Percentiles rank a stretch among this genome's conserved stretches.
Conservation (phyloP, 225 moss, liverwort and hornwort genomes). For the Pseudoscleropodium purum region DNA sequence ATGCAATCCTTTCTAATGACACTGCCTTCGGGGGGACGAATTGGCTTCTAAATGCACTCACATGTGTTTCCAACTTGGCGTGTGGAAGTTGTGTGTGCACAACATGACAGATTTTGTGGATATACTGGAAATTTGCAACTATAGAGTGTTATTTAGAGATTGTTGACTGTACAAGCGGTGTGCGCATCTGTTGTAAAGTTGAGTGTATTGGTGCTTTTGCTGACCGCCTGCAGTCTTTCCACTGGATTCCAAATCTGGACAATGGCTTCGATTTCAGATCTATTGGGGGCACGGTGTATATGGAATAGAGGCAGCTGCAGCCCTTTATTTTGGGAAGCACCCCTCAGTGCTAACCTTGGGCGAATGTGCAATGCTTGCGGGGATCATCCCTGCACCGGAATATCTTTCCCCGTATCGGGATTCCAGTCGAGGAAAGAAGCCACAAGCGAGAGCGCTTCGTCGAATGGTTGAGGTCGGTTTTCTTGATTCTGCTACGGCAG, state of each 20-base stretch:
- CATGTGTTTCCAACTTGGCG: not conserved
- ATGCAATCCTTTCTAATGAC: not conserved
- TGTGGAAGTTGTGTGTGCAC: not conserved
- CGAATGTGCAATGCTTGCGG: conserved; percentile 99
- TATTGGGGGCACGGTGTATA: conserved; percentile 99
- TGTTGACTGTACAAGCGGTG: not conserved
- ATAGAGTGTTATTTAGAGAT: not conserved
- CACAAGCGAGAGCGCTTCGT: conserved; percentile 82
- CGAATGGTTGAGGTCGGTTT: conserved; percentile 98
- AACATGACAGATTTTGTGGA: not conserved
- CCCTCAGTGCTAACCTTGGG: conserved; percentile 75
- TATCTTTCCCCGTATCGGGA: conserved; percentile 86
- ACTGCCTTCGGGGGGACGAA: not conserved
- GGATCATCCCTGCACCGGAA: conserved; percentile 97
- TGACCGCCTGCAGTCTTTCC: conserved; percentile 25
- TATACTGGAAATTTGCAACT: not conserved
- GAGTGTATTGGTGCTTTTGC: conserved; percentile 11
- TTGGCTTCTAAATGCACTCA: not conserved
- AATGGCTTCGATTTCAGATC: conserved; percentile 56
- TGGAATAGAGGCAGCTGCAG: conserved; percentile 88
- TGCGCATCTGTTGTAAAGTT: not conserved
- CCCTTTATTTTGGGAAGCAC: conserved; percentile 95
- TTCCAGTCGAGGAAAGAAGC: conserved; percentile 89
- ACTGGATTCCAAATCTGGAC: conserved; percentile 27
- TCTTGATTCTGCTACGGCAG: conserved; percentile 69